Conservation (phyloP, 306 rosid species). For the Prunus davidiana region DNA sequence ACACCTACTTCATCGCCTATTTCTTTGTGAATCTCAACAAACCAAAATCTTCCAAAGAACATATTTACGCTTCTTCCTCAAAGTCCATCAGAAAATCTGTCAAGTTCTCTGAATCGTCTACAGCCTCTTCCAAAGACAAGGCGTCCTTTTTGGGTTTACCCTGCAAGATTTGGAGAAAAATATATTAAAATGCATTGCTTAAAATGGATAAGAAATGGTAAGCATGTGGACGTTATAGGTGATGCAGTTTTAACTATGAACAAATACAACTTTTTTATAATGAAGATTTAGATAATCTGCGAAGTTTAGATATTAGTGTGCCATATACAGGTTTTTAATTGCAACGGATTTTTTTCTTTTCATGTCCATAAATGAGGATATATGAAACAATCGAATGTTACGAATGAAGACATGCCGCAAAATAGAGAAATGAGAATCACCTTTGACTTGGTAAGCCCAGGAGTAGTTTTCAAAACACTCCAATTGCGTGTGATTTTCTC, state of each 20-base stretch:
- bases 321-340: not conserved
- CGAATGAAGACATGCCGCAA: not conserved
- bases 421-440: conserved; percentile 30
- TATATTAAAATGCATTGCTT: not conserved
- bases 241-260: not conserved
- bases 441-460: conserved; percentile 72
- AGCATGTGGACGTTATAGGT: not conserved
- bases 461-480: conserved; percentile 86
- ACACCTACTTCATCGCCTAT: not conserved
- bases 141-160: conserved; percentile 67
- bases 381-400: not conserved
- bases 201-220: conserved; percentile 19
- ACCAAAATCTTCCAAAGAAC: not conserved
- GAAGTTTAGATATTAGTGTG: too few species aligned
- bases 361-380: not conserved
- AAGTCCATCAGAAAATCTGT: conserved; percentile 94
- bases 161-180: conserved; percentile 38
- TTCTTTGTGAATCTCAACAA: not conserved
- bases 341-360: not conserved
- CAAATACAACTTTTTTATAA: too few species aligned
- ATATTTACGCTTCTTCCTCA: conserved; percentile 49
- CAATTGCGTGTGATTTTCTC: conserved; percentile 78
- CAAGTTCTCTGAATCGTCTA: conserved; percentile 76
- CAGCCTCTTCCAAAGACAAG: conserved; percentile 66
- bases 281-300: too few species aligned